Percentiles rank a stretch among this genome's conserved stretches.
Evolutionary conservation across 495 filamentous ascomycete species (phyloP).

Genomic region (Hapsidospora chrysogenum): DNA sequence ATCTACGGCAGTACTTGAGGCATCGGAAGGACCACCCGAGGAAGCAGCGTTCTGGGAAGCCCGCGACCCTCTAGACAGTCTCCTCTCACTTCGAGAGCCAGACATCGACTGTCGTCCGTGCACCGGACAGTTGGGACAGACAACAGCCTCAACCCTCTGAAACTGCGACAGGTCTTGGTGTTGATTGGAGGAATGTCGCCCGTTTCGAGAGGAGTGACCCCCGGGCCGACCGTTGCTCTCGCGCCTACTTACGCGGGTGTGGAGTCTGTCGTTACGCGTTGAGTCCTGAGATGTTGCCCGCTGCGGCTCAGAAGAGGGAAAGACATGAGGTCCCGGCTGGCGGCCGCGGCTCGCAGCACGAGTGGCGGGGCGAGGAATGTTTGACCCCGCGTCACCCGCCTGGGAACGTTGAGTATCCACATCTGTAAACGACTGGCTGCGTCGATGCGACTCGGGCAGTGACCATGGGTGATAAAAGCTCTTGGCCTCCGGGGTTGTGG

Average conservation of each 20-base stretch:
- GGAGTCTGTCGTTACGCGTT: neutral
- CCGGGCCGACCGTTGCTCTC: neutral
- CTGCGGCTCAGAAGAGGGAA: neutral
- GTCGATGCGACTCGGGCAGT: neutral
- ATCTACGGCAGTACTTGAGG: neutral
- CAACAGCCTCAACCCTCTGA: neutral
- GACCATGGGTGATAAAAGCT: neutral
- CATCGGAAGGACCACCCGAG: neutral
- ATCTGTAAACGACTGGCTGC: neutral
- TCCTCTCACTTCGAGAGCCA: too few species aligned
- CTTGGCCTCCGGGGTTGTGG: neutral
- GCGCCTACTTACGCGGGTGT: neutral
- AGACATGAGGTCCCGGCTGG: slow-evolving; percentile 4
- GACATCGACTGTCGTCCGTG: neutral
- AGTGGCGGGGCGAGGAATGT: neutral
- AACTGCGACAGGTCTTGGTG: neutral
- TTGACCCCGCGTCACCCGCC: neutral
- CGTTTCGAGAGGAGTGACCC: neutral
- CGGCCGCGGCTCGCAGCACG: slow-evolving; percentile 7
- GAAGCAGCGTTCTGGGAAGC: too few species aligned
- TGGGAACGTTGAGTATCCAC: neutral
- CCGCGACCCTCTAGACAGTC: too few species aligned
- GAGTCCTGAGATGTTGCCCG: slow-evolving; percentile 2
- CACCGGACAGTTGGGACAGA: neutral
- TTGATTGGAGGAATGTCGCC: neutral